Evolutionary conservation across 2,329 filamentous ascomycete genomes (phyloP).

Genomic region (Cercospora sp.): DNA sequence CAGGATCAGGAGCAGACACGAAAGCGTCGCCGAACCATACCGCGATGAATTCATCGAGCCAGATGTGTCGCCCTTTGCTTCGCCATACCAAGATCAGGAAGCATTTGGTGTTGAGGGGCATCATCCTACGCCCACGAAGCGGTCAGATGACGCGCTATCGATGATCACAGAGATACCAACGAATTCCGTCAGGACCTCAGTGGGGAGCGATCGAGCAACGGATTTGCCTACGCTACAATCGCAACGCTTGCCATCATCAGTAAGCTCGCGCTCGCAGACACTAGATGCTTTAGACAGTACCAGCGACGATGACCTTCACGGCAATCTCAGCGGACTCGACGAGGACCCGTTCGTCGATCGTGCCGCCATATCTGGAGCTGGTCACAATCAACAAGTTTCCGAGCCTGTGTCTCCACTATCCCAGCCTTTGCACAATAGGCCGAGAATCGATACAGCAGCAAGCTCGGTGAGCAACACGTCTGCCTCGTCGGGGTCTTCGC

Average conservation of each 20-base stretch:
- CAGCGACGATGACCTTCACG: slow-evolving; percentile 12
- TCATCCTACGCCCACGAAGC: not conserved
- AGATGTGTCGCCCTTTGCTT: not conserved
- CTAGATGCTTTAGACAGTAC: not conserved
- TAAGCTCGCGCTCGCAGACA: not conserved
- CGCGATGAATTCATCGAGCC: not conserved
- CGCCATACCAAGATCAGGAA: not conserved
- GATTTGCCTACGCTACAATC: not conserved
- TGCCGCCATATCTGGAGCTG: not conserved
- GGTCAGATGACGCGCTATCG: slow-evolving; percentile 1
- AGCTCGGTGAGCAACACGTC: not conserved
- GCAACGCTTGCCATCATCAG: not conserved
- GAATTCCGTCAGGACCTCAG: not conserved
- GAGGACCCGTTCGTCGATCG: slow-evolving; percentile 23
- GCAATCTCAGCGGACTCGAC: slow-evolving; percentile 18
- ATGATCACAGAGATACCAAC: slow-evolving; percentile 9
- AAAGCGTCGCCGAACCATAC: not conserved
- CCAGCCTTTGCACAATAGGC: not conserved
- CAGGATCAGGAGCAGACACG: not conserved
- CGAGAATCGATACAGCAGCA: not conserved
- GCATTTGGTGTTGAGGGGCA: not conserved
- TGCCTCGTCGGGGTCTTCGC: not conserved
- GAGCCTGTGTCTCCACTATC: not conserved
- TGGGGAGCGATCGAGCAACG: not conserved
- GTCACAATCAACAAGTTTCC: not conserved